A percentile compares a stretch with the other conserved stretches of the same genome.
These are phyloP conservation scores for Pedinophyceae sp. DNA, from an alignment of 139 green algal species.

Conservation along the genomic window DNA sequence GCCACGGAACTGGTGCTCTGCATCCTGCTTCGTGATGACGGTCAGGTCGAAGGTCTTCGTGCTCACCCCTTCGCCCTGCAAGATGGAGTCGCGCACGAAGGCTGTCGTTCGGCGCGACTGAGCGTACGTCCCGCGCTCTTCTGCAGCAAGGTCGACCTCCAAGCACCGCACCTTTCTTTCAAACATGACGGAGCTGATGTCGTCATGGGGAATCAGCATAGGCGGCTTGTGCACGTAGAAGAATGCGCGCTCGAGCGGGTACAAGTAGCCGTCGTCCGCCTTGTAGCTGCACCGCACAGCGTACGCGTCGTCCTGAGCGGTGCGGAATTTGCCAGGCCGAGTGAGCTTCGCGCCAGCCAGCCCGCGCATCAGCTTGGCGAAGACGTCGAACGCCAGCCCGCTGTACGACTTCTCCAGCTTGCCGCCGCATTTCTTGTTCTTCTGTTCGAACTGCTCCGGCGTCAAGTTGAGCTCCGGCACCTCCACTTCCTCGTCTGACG, in stretches of 20 bases:
- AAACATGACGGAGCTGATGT: constrained; percentile 69
- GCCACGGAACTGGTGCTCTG: constrained; percentile 63
- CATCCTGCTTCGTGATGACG: constrained; percentile 32
- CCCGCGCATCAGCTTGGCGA: constrained; percentile 60
- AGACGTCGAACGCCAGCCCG: constrained; percentile 67
- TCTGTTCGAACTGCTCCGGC: constrained; percentile 47
- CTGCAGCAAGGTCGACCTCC: no score
- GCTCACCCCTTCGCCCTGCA: constrained; percentile 12
- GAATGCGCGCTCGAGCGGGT: constrained; percentile 88
- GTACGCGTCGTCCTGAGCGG: constrained; percentile 26
- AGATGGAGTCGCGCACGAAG: constrained; percentile 81
- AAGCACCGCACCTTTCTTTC: no score
- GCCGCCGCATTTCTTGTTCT: constrained; percentile 55
- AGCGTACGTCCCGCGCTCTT: no score
- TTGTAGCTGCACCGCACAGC: constrained; percentile 74
- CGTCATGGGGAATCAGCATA: constrained; percentile 70
- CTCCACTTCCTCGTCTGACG: constrained; percentile 57
- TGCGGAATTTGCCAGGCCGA: constrained; percentile 41
- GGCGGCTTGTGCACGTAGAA: constrained; percentile 96
- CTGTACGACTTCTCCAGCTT: constrained; percentile 37
- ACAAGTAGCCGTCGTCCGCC: constrained; percentile 75
- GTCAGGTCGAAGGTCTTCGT: constrained; percentile 86
- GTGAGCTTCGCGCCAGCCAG: constrained; percentile 75
- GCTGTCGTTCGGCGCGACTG: no score
- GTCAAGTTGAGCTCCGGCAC: constrained; percentile 63